Percentiles rank a stretch among this genome's conserved stretches.
These are phyloP conservation scores for Coemansia sp. DNA, from an alignment of 192 early-diverging fungal species.

Conservation along the genomic window DNA sequence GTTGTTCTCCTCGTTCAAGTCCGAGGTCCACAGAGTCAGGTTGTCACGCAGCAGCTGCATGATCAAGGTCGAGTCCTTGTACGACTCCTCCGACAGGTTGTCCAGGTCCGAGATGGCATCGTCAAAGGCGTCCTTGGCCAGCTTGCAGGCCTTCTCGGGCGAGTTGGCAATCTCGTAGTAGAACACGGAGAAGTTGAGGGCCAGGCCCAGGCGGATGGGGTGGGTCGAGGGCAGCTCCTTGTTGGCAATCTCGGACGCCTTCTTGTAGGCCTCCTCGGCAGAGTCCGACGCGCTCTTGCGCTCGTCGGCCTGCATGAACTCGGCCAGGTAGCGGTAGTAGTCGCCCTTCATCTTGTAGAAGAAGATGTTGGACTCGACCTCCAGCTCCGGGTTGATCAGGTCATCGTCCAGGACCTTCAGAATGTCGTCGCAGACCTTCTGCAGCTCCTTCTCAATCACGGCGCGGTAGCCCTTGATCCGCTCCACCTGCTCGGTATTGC, in stretches of 20 bases:
- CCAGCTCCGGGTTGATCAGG: slow-evolving; percentile 86
- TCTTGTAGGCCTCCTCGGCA: slow-evolving; percentile 93
- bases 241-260: slow-evolving; percentile 91
- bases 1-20: slow-evolving; percentile 58
- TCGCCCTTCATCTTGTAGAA: slow-evolving; percentile 99
- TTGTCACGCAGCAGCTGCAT: slow-evolving; percentile 99
- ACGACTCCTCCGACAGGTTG: slow-evolving; percentile 96
- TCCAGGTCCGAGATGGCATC: slow-evolving; percentile 99
- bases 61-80: slow-evolving; percentile 99
- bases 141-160: slow-evolving; percentile 93
- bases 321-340: slow-evolving; percentile 98
- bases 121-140: slow-evolving; percentile 87
- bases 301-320: slow-evolving; percentile 87
- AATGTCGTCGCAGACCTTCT: slow-evolving; percentile 94
- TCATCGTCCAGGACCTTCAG: slow-evolving; percentile 85
- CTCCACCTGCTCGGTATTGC: slow-evolving; percentile 83
- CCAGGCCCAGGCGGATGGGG: slow-evolving; percentile 96
- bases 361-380: slow-evolving; percentile 99
- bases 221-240: slow-evolving; percentile 95
- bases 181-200: slow-evolving; percentile 98
- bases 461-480: slow-evolving; percentile 92
- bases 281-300: slow-evolving; percentile 77
- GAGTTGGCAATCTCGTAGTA: slow-evolving; percentile 99
- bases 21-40: slow-evolving; percentile 98
- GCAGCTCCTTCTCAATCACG: slow-evolving; percentile 94